These are phyloP conservation scores for Parachaetomium inaequale DNA, from an alignment of 495 filamentous ascomycete species.

Conservation along the genomic window DNA sequence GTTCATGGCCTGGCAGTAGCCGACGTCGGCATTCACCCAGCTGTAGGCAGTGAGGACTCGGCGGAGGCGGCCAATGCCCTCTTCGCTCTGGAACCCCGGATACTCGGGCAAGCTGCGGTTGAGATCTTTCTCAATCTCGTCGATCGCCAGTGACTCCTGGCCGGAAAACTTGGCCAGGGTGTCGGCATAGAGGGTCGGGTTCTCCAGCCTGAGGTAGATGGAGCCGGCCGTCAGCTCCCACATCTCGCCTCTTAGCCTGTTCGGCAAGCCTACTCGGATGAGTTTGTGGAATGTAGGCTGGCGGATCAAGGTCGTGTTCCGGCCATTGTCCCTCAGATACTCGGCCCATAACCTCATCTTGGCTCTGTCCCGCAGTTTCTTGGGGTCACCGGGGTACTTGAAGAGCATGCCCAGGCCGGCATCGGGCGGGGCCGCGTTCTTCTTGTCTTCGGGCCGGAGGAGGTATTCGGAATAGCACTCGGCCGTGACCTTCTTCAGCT, in stretches of 20 bases:
- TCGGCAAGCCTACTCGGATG: conserved; percentile 91
- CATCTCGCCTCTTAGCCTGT: conserved; percentile 86
- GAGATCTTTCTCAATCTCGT: conserved; percentile 97
- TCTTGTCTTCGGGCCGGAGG: conserved; percentile 56
- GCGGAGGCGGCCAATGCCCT: conserved; percentile 85
- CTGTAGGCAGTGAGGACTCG: conserved; percentile 93
- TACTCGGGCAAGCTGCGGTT: conserved; percentile 96
- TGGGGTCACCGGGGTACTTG: conserved; percentile 92
- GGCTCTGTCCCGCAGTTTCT: conserved; percentile 87
- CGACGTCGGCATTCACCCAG: conserved; percentile 91
- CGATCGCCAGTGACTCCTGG: conserved; percentile 84
- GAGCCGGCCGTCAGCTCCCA: conserved; percentile 95
- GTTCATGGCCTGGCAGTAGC: conserved; percentile 99
- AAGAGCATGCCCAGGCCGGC: conserved; percentile 90
- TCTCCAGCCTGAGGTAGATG: conserved; percentile 79
- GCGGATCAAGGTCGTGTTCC: conserved; percentile 84
- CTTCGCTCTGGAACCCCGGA: conserved; percentile 92
- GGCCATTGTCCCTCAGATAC: conserved; percentile 92
- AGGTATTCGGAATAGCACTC: conserved; percentile 95
- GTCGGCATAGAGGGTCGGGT: conserved; percentile 75
- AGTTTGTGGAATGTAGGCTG: conserved; percentile 98
- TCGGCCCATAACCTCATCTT: conserved; percentile 98
- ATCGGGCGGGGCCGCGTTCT: conserved; percentile 68
- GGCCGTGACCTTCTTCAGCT: conserved; percentile 67
- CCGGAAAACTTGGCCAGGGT: conserved; percentile 80